phyloP scores from a whole-genome alignment of 2,329 filamentous ascomycete genomes.

The Paracoccidioides lutzii region DNA sequence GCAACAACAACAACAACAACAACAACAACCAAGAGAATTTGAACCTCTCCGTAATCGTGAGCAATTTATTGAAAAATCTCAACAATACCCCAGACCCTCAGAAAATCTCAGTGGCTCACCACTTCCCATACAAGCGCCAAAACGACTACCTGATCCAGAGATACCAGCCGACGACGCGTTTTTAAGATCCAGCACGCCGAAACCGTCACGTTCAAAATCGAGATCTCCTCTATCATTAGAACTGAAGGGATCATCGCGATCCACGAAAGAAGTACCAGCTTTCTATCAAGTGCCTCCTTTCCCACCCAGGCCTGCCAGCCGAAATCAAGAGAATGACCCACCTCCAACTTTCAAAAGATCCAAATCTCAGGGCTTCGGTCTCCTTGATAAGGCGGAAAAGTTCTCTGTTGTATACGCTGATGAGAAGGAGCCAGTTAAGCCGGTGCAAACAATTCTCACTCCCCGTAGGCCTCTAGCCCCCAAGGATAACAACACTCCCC shows the following conservation, averaged over 20 bases:
- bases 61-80: conserved; percentile 6
- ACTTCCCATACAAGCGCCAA: conserved; percentile 8
- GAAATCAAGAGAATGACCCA: conserved; percentile 77
- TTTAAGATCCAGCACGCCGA: conserved; percentile 24
- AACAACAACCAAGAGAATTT: background rate
- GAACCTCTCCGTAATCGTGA: conserved; percentile 3
- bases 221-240: conserved; percentile 31
- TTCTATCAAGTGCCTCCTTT: conserved; percentile 46
- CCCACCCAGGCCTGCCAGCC: conserved; percentile 46
- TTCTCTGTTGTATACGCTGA: conserved; percentile 37
- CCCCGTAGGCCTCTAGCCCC: conserved; percentile 38
- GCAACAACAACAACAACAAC: background rate
- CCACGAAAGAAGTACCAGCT: conserved; percentile 35
- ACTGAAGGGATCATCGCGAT: conserved; percentile 28
- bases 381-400: conserved; percentile 46
- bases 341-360: conserved; percentile 54
- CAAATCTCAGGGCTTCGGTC: conserved; percentile 42
- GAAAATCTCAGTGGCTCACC: conserved; percentile 11
- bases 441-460: conserved; percentile 33
- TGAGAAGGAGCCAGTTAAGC: conserved; percentile 21
- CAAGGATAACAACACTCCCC: conserved; percentile 58
- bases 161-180: conserved; percentile 2
- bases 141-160: background rate
- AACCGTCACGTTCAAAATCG: conserved; percentile 23
- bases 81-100: conserved; percentile 12